Base-by-base conservation (phyloP, 2,329 filamentous ascomycete species). In the Hymenoscyphus albidus region DNA sequence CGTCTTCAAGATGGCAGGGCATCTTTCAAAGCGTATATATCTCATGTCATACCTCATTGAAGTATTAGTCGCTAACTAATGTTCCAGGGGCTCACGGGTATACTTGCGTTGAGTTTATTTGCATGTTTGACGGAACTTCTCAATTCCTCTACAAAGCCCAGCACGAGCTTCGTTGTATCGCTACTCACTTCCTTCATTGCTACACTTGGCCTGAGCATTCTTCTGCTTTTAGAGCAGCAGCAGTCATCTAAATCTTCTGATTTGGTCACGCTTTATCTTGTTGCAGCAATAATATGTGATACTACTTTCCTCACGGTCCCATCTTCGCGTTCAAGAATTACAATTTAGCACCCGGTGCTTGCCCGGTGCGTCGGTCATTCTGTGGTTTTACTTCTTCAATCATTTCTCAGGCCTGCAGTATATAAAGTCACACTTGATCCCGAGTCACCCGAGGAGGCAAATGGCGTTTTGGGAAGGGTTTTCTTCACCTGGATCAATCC, bases 401-500 rank as follows among this genome's bases (percentile, higher is more conserved):
- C 27, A 13, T 35, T 13, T 14, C 51, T 31, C 35, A 70, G 68
- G 59, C 39, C 3, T 32, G 18, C 58, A 27, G 39, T 27, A n/a
- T 58, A 65, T 7, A 64, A 42, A 12, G 14, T 32, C 35, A 12
- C 22, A 5, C 57, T 59, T 40, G 54, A 65, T 27, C 31, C 57
- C 5, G 40, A 62, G 10, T 67, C 67, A 3, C 62, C 65, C 5
- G 70, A 72, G 55, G 68, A 72, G 54, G 14, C 59, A 4, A 10
- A 40, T 58, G 54, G 69, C 12, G 14, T 69, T 5, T 42, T 73
- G 3, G 59, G 56, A 12, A 64, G 64, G 16, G 55, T 64, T 0
- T 69, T 73, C 2, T 70, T 70, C n/a, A 61, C 32, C 7, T 72
- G 70, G 71, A 68, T 73, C 38, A 72, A 71, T 58, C 62, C 65